A percentile compares a stretch with the other conserved stretches of the same genome.
phyloP scores from a whole-genome alignment of 2,329 filamentous ascomycete genomes.

The Pyrenochaeta sp. region DNA sequence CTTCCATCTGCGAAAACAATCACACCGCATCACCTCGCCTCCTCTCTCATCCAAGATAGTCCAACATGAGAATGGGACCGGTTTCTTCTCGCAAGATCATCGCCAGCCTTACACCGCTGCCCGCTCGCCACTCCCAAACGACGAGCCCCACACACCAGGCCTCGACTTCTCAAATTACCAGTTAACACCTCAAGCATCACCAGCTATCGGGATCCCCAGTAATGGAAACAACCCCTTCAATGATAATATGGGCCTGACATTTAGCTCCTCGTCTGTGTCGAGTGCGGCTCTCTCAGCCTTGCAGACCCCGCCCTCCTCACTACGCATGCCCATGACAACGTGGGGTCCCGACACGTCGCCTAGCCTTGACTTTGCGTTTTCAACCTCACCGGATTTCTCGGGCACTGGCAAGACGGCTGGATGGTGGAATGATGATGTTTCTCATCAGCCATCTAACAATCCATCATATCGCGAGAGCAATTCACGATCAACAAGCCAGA shows the following conservation, averaged over 20 bases:
- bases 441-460: conserved; percentile 19
- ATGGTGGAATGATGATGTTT: conserved; percentile 40
- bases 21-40: conserved; percentile 36
- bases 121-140: conserved; percentile 26
- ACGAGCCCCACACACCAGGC: conserved; percentile 20
- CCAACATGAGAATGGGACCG: conserved; percentile 33
- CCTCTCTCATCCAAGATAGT: conserved; percentile 35
- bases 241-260: conserved; percentile 29
- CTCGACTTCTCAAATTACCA: conserved; percentile 42
- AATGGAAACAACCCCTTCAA: conserved; percentile 30
- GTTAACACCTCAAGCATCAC: conserved; percentile 44
- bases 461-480: conserved; percentile 29
- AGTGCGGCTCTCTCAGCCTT: conserved; percentile 48
- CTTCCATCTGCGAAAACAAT: conserved; percentile 58
- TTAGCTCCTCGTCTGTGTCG: conserved; percentile 23
- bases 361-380: conserved; percentile 41
- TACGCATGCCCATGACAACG: conserved; percentile 36
- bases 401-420: conserved; percentile 30
- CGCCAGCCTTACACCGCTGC: conserved; percentile 35
- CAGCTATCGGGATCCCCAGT: conserved; percentile 33
- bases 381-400: conserved; percentile 41
- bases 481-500: conserved; percentile 27
- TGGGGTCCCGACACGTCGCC: conserved; percentile 41
- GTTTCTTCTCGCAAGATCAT: conserved; percentile 28
- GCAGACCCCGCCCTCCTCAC: conserved; percentile 47